These are phyloP conservation scores for Ambrosiella cleistominuta DNA, from an alignment of 2,329 filamentous ascomycete genomes.

Conservation along the genomic window DNA sequence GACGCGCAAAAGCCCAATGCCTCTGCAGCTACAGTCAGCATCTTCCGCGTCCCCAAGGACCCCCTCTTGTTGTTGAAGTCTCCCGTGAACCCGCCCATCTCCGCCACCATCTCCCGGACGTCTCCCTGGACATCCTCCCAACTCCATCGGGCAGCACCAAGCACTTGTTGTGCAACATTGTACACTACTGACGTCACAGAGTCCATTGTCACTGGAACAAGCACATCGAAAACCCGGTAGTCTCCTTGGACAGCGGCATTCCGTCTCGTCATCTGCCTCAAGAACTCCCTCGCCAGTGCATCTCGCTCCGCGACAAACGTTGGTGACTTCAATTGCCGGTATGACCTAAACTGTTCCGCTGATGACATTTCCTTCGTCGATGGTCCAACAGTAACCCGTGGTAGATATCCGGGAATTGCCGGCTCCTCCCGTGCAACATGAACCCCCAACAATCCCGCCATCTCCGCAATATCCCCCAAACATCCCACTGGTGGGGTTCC, in stretches of 20 bases:
- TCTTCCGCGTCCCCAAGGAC: constrained; percentile 1
- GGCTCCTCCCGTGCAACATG: constrained; percentile 24
- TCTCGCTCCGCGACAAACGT: constrained; percentile 21
- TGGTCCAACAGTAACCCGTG: constrained; percentile 21
- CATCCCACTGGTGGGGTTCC: constrained; percentile 24
- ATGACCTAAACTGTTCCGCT: constrained; percentile 20
- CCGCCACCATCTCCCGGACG: constrained; percentile 9
- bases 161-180: constrained; percentile 17
- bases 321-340: constrained; percentile 21
- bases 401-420: constrained; percentile 20
- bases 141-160: constrained; percentile 18
- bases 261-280: constrained; percentile 18
- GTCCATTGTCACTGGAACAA: constrained; percentile 17
- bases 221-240: constrained; percentile 15
- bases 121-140: constrained; percentile 13
- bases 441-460: constrained; percentile 21
- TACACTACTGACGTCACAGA: constrained; percentile 17
- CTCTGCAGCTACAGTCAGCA: constrained; percentile 5
- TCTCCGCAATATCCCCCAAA: constrained; percentile 22
- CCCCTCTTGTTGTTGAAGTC: background rate
- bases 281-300: constrained; percentile 19
- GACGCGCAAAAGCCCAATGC: constrained; percentile 9
- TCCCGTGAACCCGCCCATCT: background rate
- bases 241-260: constrained; percentile 19
- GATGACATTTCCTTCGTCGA: constrained; percentile 17